Base-by-base conservation (phyloP, 1,284 basidiomycete genomes). In the Moniliophthora roreri region DNA sequence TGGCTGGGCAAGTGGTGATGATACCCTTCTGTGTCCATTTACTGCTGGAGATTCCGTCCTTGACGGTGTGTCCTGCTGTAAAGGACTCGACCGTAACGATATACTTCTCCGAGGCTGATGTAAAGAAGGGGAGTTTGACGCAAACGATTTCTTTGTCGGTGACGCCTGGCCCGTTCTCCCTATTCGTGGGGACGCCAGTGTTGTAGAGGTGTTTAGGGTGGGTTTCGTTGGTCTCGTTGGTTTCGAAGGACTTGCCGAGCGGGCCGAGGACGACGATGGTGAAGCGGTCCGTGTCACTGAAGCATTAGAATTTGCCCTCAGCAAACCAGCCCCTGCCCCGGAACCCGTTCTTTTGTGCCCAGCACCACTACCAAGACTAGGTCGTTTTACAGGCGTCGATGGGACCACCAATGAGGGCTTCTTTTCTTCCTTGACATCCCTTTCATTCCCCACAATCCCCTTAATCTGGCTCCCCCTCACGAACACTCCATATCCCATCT, bases 401-500 rank as follows among this genome's bases (percentile, higher is more conserved):
- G 45, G 36, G 18, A 21, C 37, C 39, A 15, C n/a, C 24, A 34
- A 16, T 34, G 24, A 44, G 26, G 18, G 32, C 18, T 28, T 36
- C 39, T 51, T 42, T 34, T n/a, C 28, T 15, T 74, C 64, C 47
- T 42, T 18, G 21, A 42, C 70, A 55, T 83, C 81, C 48, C 65
- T 63, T 48, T 74, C 68, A n/a, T 72, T 67, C 16, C 74, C 73
- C 57, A 79, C 69, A 18, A 85, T 66, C 1, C 84, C 65, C 64
- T 85, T 91, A 55, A 98, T 91, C 69, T 95, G 93, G 65, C 88
- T 90, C 0, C 91, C 85, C 20, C 94, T 79, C 4, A 98, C 89
- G 69, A 99, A 99, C 38, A 98, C 89, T 42, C 97, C 97, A 69
- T 91, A 77, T 35, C 78, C 77, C 50, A 80, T 76, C 61, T 81